Base-by-base conservation (phyloP, 176 grass and related monocot genomes). In the Coix lacrymajobi region DNA sequence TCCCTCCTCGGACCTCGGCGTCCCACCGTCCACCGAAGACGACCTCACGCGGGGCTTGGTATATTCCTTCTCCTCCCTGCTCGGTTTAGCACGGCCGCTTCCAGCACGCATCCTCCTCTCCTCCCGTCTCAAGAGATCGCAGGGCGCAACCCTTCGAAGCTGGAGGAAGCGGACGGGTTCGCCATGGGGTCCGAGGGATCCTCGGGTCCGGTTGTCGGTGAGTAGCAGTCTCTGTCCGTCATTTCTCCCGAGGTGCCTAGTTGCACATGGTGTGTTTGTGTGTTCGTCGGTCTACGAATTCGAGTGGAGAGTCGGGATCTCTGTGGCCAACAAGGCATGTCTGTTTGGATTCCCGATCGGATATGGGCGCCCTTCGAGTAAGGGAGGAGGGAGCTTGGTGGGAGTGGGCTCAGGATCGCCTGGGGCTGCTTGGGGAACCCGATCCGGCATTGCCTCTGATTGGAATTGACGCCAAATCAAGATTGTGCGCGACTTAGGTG, bases 101-200 rank as follows among this genome's bases (percentile, higher is more conserved):
- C 81, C 22, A 62, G 69, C 37, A 51, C 83, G 79, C 4, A 13
- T 57, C 33, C 8, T 28, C 32, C 48, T 30, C 33, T 56, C 28
- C 34, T 81, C 63, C 64, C 26, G 38, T 28, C 62, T 39, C 49
- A 39, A 58, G 48, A 61, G 8, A 32, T 57, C 3, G 29, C 67
- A 40, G 58, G 58, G 11, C 8, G 73, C 49, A 22, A 60, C 25
- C 7, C 29, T 26, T 26, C 44, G 52, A 57, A 71, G 83, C 83
- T 85, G 78, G 77, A 85, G 83, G 78, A 72, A 45, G 67, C 58
- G 28, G 64, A 77, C 20, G 43, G 34, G 65, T 11, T 89, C 54
- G 65, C 72, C 20, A 89, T 89, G 88, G 88, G 79, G 34, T 77
- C 83, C 20, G 88, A 89, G 65, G 88, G 78, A 71, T 81, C 88